Conservation (phyloP, 179 eudicot genomes). For the Patellifolia procumbens region DNA sequence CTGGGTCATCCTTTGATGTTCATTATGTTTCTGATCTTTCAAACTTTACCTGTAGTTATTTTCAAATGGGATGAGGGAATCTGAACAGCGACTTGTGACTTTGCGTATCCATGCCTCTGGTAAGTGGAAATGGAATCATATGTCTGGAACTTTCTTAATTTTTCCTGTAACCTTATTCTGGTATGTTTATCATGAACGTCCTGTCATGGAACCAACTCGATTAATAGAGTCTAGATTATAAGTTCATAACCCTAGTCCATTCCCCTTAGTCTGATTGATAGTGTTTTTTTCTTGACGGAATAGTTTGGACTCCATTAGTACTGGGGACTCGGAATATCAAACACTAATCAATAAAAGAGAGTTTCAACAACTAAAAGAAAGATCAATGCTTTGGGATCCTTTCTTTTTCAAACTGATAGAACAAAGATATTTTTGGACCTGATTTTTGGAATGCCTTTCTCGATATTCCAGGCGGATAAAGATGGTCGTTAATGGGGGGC, state of each 20-base stretch:
- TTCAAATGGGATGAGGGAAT: constrained; percentile 75
- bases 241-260: too few relatives aligned
- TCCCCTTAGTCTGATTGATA: too few relatives aligned
- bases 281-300: too few relatives aligned
- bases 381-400: constrained; percentile 12
- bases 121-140: constrained; percentile 25
- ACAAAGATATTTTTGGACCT: too few relatives aligned
- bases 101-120: constrained; percentile 72
- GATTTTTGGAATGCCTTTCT: too few relatives aligned
- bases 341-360: constrained; percentile 6
- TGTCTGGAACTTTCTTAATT: constrained; percentile 6
- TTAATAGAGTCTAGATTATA: too few relatives aligned
- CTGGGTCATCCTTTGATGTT: neutral
- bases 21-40: constrained; percentile 14
- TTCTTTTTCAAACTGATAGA: constrained; percentile 11
- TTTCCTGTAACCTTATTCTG: too few relatives aligned
- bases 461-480: neutral
- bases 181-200: too few relatives aligned
- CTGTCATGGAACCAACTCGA: too few relatives aligned
- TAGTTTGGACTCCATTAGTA: too few relatives aligned
- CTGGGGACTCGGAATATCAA: too few relatives aligned
- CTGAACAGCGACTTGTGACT: constrained; percentile 60
- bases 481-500: neutral
- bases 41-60: constrained; percentile 49
- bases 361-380: constrained; percentile 17